phyloP scores from a whole-genome alignment of 2,329 filamentous ascomycete genomes.

The Cladosporium sp. region DNA sequence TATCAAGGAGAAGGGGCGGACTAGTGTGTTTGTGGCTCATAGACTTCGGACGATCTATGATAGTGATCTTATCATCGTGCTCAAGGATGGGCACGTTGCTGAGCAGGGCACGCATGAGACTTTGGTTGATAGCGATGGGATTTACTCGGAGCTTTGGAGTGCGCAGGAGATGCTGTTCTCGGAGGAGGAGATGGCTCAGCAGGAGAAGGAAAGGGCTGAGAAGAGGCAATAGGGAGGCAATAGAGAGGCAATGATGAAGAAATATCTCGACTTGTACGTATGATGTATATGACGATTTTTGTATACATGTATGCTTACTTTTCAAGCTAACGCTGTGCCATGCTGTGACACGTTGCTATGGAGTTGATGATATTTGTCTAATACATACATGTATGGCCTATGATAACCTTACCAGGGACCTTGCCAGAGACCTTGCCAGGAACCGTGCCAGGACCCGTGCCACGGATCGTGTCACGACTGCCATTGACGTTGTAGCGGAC shows the following conservation, averaged over 20 bases:
- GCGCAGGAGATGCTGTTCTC: slow-evolving; percentile 44
- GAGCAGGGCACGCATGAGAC: slow-evolving; percentile 87
- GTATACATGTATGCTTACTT: background rate
- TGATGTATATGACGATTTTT: background rate
- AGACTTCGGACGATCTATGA: slow-evolving; percentile 91
- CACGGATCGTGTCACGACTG: background rate
- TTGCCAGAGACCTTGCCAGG: no score
- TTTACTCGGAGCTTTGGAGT: slow-evolving; percentile 91
- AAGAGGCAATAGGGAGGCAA: slow-evolving; percentile 24
- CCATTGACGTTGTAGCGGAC: no score
- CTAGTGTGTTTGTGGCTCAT: slow-evolving; percentile 94
- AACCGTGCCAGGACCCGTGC: background rate
- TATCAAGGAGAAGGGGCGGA: slow-evolving; percentile 80
- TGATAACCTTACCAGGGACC: no score
- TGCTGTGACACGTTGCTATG: background rate
- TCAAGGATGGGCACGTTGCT: slow-evolving; percentile 80
- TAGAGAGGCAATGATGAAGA: slow-evolving; percentile 18
- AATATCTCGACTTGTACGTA: slow-evolving; percentile 2
- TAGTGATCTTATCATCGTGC: slow-evolving; percentile 85
- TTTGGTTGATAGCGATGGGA: slow-evolving; percentile 73
- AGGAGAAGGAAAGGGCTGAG: slow-evolving; percentile 21
- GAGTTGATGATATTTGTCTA: background rate
- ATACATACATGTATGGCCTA: background rate
- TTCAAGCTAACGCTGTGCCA: background rate
- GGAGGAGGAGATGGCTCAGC: slow-evolving; percentile 33